A percentile compares a stretch with the other conserved stretches of the same genome.
Evolutionary conservation across 2,329 filamentous ascomycete species (phyloP).

Genomic region (Colletotrichum ledebouriae): DNA sequence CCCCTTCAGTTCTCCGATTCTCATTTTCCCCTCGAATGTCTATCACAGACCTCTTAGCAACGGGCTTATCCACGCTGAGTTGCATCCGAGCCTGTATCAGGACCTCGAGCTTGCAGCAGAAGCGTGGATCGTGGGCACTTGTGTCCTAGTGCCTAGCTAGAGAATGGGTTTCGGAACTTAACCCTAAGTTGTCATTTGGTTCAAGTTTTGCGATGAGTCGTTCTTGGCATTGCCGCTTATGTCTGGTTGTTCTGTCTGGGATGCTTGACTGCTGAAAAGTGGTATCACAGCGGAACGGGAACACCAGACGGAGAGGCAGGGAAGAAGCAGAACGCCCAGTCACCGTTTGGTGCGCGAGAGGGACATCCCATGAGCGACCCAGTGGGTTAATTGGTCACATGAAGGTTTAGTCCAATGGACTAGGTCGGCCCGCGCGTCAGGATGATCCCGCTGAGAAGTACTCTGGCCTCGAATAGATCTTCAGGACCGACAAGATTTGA

Average conservation of each 20-base stretch:
- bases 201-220: conserved; percentile 80
- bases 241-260: conserved; percentile 49
- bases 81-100: conserved; percentile 73
- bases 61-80: conserved; percentile 61
- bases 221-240: conserved; percentile 75
- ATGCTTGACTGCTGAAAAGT: conserved; percentile 65
- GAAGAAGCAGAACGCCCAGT: conserved; percentile 65
- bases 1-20: conserved; percentile 83
- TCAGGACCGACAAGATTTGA: conserved; percentile 50
- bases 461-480: conserved; percentile 63
- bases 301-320: conserved; percentile 62
- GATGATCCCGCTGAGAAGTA: conserved; percentile 71
- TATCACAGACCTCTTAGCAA: conserved; percentile 58
- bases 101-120: conserved; percentile 64
- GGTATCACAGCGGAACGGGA: conserved; percentile 50
- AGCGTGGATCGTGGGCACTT: conserved; percentile 54
- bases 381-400: conserved; percentile 24
- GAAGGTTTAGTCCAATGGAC: conserved; percentile 72
- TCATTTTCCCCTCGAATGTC: conserved; percentile 78
- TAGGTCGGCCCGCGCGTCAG: conserved; percentile 81
- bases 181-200: conserved; percentile 89
- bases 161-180: conserved; percentile 89
- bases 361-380: conserved; percentile 78
- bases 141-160: conserved; percentile 60
- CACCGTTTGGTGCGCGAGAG: conserved; percentile 67